A percentile compares a stretch with the other conserved stretches of the same genome.
These are phyloP conservation scores for Phytophthora cryptogea DNA, from an alignment of 352 stramenopile species.

Conservation along the genomic window DNA sequence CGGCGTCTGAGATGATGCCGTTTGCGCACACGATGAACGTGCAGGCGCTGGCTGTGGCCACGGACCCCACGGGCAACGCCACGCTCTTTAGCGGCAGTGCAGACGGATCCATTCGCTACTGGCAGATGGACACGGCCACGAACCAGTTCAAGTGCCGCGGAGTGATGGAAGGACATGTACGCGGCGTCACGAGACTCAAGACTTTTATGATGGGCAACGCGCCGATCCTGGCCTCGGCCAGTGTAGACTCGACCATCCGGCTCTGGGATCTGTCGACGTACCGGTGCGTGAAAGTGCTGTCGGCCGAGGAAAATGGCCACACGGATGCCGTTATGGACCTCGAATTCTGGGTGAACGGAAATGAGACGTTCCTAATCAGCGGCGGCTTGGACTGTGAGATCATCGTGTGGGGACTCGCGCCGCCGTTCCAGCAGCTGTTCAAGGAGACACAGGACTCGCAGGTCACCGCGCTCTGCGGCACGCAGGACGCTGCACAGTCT, in stretches of 20 bases:
- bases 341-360: slow-evolving; percentile 86
- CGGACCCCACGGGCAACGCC: slow-evolving; percentile 61
- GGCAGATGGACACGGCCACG: slow-evolving; percentile 69
- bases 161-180: slow-evolving; percentile 77
- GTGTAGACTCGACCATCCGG: slow-evolving; percentile 81
- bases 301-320: slow-evolving; percentile 70
- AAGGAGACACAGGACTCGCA: slow-evolving; percentile 81
- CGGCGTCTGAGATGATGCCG: slow-evolving; percentile 60
- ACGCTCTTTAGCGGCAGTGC: slow-evolving; percentile 80
- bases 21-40: slow-evolving; percentile 82
- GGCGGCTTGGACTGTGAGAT: slow-evolving; percentile 80
- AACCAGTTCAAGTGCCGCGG: slow-evolving; percentile 82
- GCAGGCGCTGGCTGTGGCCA: slow-evolving; percentile 71
- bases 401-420: slow-evolving; percentile 82
- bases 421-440: slow-evolving; percentile 81
- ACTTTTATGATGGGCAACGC: slow-evolving; percentile 71
- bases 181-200: slow-evolving; percentile 82
- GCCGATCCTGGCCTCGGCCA: slow-evolving; percentile 77
- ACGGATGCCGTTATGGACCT: slow-evolving; percentile 86
- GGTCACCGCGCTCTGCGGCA: slow-evolving; percentile 76
- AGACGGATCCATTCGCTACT: slow-evolving; percentile 82
- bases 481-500: slow-evolving; percentile 62
- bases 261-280: slow-evolving; percentile 86
- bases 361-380: slow-evolving; percentile 88
- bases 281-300: slow-evolving; percentile 82